Evolutionary conservation across 176 grass and related monocot genomes (phyloP).

Genomic region (Calamus simplicifolius): DNA sequence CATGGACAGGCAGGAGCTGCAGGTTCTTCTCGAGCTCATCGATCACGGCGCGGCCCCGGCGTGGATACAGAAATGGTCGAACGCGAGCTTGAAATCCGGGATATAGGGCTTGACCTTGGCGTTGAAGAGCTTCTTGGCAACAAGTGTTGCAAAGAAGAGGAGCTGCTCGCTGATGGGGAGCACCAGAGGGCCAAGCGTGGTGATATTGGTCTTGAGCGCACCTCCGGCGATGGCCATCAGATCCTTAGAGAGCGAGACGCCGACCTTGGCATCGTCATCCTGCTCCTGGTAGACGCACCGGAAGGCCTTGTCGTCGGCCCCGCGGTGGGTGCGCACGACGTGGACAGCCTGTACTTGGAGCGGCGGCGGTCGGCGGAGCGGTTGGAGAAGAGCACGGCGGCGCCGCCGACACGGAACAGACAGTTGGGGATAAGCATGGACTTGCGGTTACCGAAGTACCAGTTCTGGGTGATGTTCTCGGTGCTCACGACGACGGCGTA

Average conservation of each 20-base stretch:
- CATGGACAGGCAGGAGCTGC: conserved; percentile 36
- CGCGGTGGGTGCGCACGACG: conserved; percentile 38
- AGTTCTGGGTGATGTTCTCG: conserved; percentile 50
- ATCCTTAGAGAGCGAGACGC: conserved; percentile 44
- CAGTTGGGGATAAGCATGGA: conserved; percentile 46
- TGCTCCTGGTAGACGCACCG: conserved; percentile 48
- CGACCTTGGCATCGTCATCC: conserved; percentile 28
- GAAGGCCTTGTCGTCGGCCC: conserved; percentile 32
- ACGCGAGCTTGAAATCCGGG: conserved; percentile 44
- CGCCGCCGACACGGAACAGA: conserved; percentile 41
- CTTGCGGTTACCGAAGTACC: conserved; percentile 45
- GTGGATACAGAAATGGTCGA: conserved; percentile 60
- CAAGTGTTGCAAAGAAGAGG: conserved; percentile 29
- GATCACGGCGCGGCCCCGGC: conserved; percentile 50
- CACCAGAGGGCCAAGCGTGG: conserved; percentile 40
- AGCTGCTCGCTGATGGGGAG: conserved; percentile 49
- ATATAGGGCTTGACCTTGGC: conserved; percentile 46
- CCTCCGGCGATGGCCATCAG: conserved; percentile 42
- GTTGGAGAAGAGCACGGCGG: conserved; percentile 37
- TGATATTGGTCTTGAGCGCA: conserved; percentile 52
- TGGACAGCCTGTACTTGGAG: conserved; percentile 41
- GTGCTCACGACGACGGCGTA: conserved; percentile 48
- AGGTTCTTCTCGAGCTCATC: conserved; percentile 52
- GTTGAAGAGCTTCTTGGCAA: conserved; percentile 26
- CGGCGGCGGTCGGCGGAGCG: conserved; percentile 12